A percentile compares a stretch with the other conserved stretches of the same genome.
Evolutionary conservation across 2,329 filamentous ascomycete genomes (phyloP).

Genomic region (Chaetomiaceae sp.): DNA sequence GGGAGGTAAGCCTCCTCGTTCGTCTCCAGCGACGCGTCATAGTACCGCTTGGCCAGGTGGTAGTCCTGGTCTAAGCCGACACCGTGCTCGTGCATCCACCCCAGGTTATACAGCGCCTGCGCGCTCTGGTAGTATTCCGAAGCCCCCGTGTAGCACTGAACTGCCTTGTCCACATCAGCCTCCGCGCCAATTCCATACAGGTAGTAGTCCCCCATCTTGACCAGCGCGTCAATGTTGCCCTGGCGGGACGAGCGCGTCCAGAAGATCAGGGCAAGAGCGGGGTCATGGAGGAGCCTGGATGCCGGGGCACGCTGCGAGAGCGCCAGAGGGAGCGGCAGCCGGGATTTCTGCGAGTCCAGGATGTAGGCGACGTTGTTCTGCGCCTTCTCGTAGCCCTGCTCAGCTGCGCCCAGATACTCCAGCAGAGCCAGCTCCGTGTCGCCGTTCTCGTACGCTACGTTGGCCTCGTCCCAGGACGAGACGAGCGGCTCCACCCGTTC

Average conservation of each 20-base stretch:
- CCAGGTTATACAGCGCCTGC: slow-evolving; percentile 93
- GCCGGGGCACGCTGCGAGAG: slow-evolving; percentile 38
- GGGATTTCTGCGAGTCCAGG: slow-evolving; percentile 65
- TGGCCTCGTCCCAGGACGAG: slow-evolving; percentile 76
- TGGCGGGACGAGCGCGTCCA: slow-evolving; percentile 95
- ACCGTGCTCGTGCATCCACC: slow-evolving; percentile 99
- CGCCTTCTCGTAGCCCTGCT: slow-evolving; percentile 84
- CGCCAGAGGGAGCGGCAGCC: slow-evolving; percentile 50
- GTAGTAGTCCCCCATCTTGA: slow-evolving; percentile 99
- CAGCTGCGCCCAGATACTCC: slow-evolving; percentile 78
- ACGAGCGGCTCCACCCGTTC: slow-evolving; percentile 67
- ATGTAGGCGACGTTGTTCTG: slow-evolving; percentile 88
- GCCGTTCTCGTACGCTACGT: slow-evolving; percentile 71
- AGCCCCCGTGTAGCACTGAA: slow-evolving; percentile 85
- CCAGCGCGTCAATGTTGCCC: slow-evolving; percentile 83
- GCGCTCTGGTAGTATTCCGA: slow-evolving; percentile 88
- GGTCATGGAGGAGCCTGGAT: slow-evolving; percentile 43
- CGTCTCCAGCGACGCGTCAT: slow-evolving; percentile 84
- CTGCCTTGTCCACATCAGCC: slow-evolving; percentile 74
- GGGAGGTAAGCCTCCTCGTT: slow-evolving; percentile 92
- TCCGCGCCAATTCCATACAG: slow-evolving; percentile 71
- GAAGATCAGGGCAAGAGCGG: slow-evolving; percentile 71
- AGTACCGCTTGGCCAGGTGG: slow-evolving; percentile 92
- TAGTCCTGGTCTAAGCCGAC: slow-evolving; percentile 91
- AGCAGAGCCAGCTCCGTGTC: slow-evolving; percentile 76